These are phyloP conservation scores for Melocanna baccifera DNA, from an alignment of 176 grass and related monocot species.

Conservation along the genomic window DNA sequence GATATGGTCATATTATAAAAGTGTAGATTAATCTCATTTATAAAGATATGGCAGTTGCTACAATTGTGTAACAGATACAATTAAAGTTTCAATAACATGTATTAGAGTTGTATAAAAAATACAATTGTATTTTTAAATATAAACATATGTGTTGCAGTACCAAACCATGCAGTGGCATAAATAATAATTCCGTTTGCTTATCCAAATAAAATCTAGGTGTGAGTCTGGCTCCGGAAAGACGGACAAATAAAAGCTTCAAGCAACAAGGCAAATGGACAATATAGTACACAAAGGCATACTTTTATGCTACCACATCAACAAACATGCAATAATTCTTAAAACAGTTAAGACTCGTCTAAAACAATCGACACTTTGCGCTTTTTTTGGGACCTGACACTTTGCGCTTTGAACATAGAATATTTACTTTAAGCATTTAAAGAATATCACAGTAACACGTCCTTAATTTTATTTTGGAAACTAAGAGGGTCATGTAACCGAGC, in stretches of 20 bases:
- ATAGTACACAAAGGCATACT: neutral
- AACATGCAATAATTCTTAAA: too few species aligned
- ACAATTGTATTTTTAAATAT: too few species aligned
- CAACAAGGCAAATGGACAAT: neutral
- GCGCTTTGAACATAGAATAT: neutral
- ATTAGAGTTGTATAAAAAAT: too few species aligned
- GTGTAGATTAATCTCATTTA: too few species aligned
- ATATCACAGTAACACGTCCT: neutral
- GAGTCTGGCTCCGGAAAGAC: neutral
- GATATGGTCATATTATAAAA: too few species aligned
- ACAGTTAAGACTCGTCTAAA: too few species aligned
- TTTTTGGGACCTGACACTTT: neutral
- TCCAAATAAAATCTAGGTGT: neutral
- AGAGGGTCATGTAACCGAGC: neutral
- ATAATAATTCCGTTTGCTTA: neutral
- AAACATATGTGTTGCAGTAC: too few species aligned
- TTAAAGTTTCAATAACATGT: too few species aligned
- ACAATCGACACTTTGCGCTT: too few species aligned
- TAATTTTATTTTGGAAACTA: neutral
- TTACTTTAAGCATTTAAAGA: neutral
- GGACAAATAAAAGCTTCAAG: neutral
- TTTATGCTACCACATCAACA: neutral
- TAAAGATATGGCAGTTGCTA: too few species aligned
- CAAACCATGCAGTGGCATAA: too few species aligned
- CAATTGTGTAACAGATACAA: too few species aligned